Conservation (phyloP, 2,329 filamentous ascomycete species). For the Cadophora luteo-olivacea region DNA sequence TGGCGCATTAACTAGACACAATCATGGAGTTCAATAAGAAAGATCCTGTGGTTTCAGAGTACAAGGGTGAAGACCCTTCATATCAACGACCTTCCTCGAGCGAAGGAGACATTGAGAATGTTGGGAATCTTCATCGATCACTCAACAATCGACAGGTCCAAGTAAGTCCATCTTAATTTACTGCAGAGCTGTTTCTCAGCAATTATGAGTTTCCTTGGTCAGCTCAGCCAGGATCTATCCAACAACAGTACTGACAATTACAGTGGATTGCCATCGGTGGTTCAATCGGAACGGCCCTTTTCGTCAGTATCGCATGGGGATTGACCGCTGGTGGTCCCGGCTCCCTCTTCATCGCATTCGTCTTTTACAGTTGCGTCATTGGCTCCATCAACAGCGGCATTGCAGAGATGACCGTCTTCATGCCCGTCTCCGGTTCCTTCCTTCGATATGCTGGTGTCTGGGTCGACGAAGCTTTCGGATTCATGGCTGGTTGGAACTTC, state of each 20-base stretch:
- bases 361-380: conserved; percentile 19
- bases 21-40: conserved; percentile 12
- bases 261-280: conserved; percentile 15
- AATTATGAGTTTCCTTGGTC: background rate
- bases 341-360: conserved; percentile 14
- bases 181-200: background rate
- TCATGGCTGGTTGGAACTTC: conserved; percentile 22
- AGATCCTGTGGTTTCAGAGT: background rate
- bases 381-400: conserved; percentile 18
- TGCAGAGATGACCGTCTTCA: conserved; percentile 39
- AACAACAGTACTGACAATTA: background rate
- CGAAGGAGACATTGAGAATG: background rate
- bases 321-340: conserved; percentile 17
- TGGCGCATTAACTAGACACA: background rate
- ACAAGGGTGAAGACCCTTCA: background rate
- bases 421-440: conserved; percentile 21
- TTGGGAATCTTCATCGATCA: conserved; percentile 11
- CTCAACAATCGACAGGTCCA: conserved; percentile 16
- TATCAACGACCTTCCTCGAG: background rate
- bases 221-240: background rate
- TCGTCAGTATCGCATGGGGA: conserved; percentile 22
- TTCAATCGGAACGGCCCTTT: conserved; percentile 18
- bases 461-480: conserved; percentile 22
- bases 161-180: background rate
- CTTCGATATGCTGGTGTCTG: conserved; percentile 18